Percentiles rank a stretch among this genome's conserved stretches.
These are phyloP conservation scores for Gomphus bonarii DNA, from an alignment of 1,284 basidiomycete genomes.

Conservation along the genomic window DNA sequence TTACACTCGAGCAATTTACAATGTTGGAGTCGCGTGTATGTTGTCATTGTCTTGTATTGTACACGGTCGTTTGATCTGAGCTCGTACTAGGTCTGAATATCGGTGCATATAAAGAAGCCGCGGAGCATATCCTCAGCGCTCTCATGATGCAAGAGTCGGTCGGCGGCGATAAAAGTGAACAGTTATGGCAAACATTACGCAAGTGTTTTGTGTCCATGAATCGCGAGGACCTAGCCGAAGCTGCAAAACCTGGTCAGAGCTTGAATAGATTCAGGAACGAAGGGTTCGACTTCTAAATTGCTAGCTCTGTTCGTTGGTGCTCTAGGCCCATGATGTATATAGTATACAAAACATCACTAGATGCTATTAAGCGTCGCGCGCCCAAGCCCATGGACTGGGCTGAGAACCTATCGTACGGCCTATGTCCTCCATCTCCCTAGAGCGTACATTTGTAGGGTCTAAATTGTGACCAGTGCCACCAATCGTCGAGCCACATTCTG, in stretches of 20 bases:
- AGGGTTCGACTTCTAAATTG: constrained; percentile 76
- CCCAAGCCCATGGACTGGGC: constrained; percentile 7
- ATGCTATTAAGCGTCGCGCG: not conserved
- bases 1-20: constrained; percentile 96
- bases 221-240: constrained; percentile 51
- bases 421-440: constrained; percentile 34
- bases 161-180: constrained; percentile 63
- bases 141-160: constrained; percentile 70
- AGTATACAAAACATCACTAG: not conserved
- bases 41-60: not conserved
- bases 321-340: not conserved
- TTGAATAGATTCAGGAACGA: constrained; percentile 64
- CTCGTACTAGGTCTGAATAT: constrained; percentile 74
- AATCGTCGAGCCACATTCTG: constrained; percentile 42
- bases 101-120: constrained; percentile 90
- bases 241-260: constrained; percentile 43
- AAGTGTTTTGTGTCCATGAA: constrained; percentile 79
- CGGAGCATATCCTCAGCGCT: constrained; percentile 92
- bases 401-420: constrained; percentile 14
- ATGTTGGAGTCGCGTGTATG: constrained; percentile 90
- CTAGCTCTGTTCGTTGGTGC: not conserved
- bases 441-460: constrained; percentile 29
- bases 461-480: constrained; percentile 38
- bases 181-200: constrained; percentile 89
- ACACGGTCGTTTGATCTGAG: not conserved